These are phyloP conservation scores for Fraxinus americana DNA, from an alignment of 257 asterid species.

Conservation along the genomic window DNA sequence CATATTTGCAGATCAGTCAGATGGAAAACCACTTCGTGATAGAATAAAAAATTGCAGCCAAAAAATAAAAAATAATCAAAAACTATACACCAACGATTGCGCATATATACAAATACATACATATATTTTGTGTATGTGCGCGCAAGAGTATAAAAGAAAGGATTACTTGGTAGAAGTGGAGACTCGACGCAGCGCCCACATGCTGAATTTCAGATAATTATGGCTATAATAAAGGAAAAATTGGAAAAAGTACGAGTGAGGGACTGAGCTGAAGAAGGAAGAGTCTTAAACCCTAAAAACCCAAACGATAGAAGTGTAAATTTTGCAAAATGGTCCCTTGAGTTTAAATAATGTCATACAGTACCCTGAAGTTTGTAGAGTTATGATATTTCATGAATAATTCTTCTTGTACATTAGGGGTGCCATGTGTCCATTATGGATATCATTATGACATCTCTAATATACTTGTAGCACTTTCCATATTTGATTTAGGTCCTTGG, in stretches of 20 bases:
- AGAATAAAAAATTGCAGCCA: not conserved
- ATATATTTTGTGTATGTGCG: not conserved
- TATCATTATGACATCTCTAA: no score
- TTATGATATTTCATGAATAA: not conserved
- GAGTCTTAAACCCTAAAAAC: constrained; percentile 4
- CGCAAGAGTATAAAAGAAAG: not conserved
- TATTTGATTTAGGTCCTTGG: not conserved
- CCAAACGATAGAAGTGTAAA: not conserved
- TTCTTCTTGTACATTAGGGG: no score
- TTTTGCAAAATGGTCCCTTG: not conserved
- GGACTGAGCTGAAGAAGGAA: not conserved
- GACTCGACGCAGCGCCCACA: constrained; percentile 49
- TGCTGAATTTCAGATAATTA: constrained; percentile 14
- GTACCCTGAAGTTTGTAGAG: not conserved
- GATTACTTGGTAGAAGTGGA: constrained; percentile 38
- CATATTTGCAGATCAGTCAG: not conserved
- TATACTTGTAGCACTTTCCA: no score
- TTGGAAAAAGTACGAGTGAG: not conserved
- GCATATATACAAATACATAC: not conserved
- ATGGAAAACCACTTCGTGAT: not conserved
- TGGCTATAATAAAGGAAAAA: not conserved
- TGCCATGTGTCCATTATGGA: no score
- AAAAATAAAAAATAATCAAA: not conserved
- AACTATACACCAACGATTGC: not conserved
- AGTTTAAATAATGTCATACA: not conserved